Evolutionary conservation across 805 yeast genomes (phyloP).

Genomic region (Wickerhamomyces mucosus): DNA sequence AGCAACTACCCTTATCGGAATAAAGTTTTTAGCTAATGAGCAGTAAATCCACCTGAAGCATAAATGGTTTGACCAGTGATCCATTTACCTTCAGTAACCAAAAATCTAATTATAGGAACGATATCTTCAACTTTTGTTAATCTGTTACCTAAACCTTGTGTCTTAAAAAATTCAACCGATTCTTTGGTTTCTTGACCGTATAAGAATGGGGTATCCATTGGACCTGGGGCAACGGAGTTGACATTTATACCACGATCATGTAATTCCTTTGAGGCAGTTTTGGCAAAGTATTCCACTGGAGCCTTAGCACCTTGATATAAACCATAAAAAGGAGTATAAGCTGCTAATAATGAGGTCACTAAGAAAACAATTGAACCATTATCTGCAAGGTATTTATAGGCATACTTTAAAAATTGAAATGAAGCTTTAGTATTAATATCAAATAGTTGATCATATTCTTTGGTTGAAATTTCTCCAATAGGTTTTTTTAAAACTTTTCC

Average conservation of each 20-base stretch:
- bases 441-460: constrained; percentile 47
- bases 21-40: constrained; percentile 30
- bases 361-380: constrained; percentile 46
- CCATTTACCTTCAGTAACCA: constrained; percentile 61
- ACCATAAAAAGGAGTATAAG: constrained; percentile 45
- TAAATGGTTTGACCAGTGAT: constrained; percentile 61
- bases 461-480: constrained; percentile 38
- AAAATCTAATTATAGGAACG: constrained; percentile 51
- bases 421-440: constrained; percentile 48
- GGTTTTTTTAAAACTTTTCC: constrained; percentile 62
- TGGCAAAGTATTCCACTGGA: constrained; percentile 43
- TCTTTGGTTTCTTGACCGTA: constrained; percentile 49
- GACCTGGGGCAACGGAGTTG: constrained; percentile 55
- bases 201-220: constrained; percentile 59
- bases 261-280: constrained; percentile 47
- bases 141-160: constrained; percentile 37
- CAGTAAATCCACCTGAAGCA: constrained; percentile 59
- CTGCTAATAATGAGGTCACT: constrained; percentile 59
- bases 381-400: constrained; percentile 39
- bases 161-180: constrained; percentile 45
- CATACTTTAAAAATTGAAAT: constrained; percentile 50
- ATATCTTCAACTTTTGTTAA: constrained; percentile 52
- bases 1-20: neutral
- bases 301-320: constrained; percentile 50
- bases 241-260: constrained; percentile 36